Conservation (phyloP, 805 yeast species). For the Nakazawaea ishiwadae region DNA sequence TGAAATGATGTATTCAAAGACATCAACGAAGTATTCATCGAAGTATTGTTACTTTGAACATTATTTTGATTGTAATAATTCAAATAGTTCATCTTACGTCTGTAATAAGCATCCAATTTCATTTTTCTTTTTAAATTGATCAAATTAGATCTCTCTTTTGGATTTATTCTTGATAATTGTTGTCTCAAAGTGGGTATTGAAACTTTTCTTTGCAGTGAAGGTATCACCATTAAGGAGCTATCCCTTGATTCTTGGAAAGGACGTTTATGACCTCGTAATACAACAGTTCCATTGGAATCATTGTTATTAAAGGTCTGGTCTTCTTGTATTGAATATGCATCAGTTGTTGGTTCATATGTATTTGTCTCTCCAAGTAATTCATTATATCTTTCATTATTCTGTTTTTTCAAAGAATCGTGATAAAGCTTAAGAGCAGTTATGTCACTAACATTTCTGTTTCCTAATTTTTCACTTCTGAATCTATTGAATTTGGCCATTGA, state of each 20-base stretch:
- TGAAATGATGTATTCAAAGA: constrained; percentile 4
- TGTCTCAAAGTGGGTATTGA: constrained; percentile 9
- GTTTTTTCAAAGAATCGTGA: constrained; percentile 7
- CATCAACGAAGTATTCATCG: constrained; percentile 1
- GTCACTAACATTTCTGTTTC: constrained; percentile 10
- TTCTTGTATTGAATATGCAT: neutral
- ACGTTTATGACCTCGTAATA: constrained; percentile 4
- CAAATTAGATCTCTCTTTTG: constrained; percentile 10
- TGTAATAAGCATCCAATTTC: constrained; percentile 13
- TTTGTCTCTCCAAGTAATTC: constrained; percentile 7
- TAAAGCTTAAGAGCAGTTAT: constrained; percentile 8
- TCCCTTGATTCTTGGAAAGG: constrained; percentile 10
- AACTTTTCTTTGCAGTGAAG: neutral
- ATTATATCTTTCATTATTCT: constrained; percentile 6
- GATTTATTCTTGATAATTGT: constrained; percentile 9
- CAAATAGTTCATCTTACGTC: constrained; percentile 12
- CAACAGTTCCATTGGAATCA: constrained; percentile 3
- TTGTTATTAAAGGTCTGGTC: constrained; percentile 1
- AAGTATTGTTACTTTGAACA: neutral
- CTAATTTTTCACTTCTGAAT: constrained; percentile 7
- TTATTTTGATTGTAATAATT: constrained; percentile 7
- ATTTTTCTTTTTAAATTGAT: constrained; percentile 12
- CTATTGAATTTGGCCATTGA: constrained; percentile 10
- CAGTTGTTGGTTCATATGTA: neutral
- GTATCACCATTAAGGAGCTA: constrained; percentile 3